Evolutionary conservation across 164 flowering plant species (phyloP), one percentile per base, ranked within the genome.

Genomic region (grape (Vitis vinifera)): DNA sequence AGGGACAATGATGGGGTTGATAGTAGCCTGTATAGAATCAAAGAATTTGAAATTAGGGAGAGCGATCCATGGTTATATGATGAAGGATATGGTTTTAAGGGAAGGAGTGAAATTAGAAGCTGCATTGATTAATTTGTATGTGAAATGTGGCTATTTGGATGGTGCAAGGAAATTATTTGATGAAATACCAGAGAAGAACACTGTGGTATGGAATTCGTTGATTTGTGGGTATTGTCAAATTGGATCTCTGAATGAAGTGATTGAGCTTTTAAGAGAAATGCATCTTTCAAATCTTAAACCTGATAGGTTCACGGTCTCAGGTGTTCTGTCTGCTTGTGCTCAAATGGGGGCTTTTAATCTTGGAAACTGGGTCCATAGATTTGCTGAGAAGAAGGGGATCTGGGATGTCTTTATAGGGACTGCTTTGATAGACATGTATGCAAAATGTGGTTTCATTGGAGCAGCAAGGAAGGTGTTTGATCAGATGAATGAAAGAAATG

Each of bases 361-460:
- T 12, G 75, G 75, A 17, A 71, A 71, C 9, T 65, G 75, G 75
- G 59, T 71, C 31, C 51, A 44, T 11, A 13, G 37, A 59, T 71
- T 50, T 51, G 59, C 69, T 11, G 69, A 71, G 57, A 71, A 65
- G 15, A 59, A 71, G 17, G 52, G 52, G 30, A 65, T 71, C 37
- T 59, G 64, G 65, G 63, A 57, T 65, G 69, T 66, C 15, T 63
- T 64, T 63, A 51, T 69, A 9, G 68, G 69, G 17, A 74, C 68
- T 55, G 63, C 72, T 64, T 72, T 74, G 23, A 63, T 74, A 13
- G 72, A 69, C 53, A 74, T 68, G 77, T 74, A 74, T 64, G 77
- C 72, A 19, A 74, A 74, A 59, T 74, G 77, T 37, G 49, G 56
- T 71, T 3, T 59, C 10, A 66, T 72, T 19, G 12, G 16, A 60